phyloP scores from a whole-genome alignment of 345 rosid species.

The Mercurialis annua region DNA sequence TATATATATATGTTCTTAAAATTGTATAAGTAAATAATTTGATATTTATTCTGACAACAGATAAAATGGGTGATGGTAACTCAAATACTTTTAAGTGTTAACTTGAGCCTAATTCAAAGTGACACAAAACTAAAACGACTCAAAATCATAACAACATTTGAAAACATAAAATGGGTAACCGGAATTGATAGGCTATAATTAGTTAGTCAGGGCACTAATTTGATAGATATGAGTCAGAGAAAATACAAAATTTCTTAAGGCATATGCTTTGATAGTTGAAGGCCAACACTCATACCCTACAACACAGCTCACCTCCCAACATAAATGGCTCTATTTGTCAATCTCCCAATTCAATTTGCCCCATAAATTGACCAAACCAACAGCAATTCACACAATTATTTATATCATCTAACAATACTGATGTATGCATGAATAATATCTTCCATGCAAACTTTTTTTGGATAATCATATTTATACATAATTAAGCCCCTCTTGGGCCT shows the following conservation, averaged over 20 bases:
- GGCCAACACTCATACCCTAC: conserved; percentile 23
- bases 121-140: no score
- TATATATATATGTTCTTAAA: no score
- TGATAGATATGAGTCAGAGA: conserved; percentile 1
- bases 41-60: no score
- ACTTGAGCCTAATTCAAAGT: no score
- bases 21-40: no score
- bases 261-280: not conserved
- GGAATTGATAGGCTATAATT: not conserved
- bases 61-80: no score
- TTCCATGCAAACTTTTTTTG: conserved; percentile 11
- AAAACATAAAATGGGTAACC: not conserved
- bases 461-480: no score
- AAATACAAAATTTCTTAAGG: not conserved
- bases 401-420: not conserved
- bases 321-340: conserved; percentile 21
- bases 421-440: not conserved
- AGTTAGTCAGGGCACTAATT: not conserved
- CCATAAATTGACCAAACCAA: not conserved
- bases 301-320: conserved; percentile 20
- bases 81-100: no score
- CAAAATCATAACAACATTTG: no score
- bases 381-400: not conserved
- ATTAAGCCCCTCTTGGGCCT: no score
- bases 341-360: not conserved